Evolutionary conservation across 2,329 filamentous ascomycete species (phyloP), one percentile per base, ranked within the genome.

Genomic region (Venturia asperata): DNA sequence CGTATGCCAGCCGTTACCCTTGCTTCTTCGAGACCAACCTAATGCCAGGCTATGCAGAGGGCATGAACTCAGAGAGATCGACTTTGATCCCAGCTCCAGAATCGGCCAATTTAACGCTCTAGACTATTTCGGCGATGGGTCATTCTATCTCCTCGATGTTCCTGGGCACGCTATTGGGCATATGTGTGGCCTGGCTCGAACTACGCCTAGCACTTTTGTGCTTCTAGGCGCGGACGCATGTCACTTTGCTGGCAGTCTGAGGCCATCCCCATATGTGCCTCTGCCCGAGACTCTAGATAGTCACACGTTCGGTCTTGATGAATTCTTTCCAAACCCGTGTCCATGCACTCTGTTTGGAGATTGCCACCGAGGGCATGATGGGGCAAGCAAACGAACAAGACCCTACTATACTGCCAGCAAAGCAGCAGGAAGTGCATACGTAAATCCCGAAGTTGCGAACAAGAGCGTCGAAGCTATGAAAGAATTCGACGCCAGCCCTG

Each of bases 151-250:
- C n/a, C n/a, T n/a, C n/a, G n/a, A n/a, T n/a, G n/a, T n/a, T n/a
- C n/a, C n/a, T n/a, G n/a, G n/a, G 37, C 82, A 66, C 10, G 47
- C 65, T 6, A 65, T 66, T 17, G 65, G 65, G 17, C 65, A 66
- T 41, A 70, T 81, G 0, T 78, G 74, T 56, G 79, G 72, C 1
- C 68, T 81, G 4, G 79, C 77, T 1, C 70, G 79, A 10, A 76
- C 76, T 0, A 77, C 73, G 0, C 63, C 64, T 0, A 70, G 73
- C 37, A 77, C 77, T 0, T 80, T 79, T 64, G 66, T 80, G 6
- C 72, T 80, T 11, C 70, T 80, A 65, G 78, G 77, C 0, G 79
- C 74, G 2, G 79, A 81, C 66, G 68, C 75, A 21, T 79, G 75
- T 19, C 79, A 81, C 67, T 76, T 75, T 55, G 71, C 71, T 2